Conservation (phyloP, 495 filamentous ascomycete genomes). For the Penicillium verhagenii region DNA sequence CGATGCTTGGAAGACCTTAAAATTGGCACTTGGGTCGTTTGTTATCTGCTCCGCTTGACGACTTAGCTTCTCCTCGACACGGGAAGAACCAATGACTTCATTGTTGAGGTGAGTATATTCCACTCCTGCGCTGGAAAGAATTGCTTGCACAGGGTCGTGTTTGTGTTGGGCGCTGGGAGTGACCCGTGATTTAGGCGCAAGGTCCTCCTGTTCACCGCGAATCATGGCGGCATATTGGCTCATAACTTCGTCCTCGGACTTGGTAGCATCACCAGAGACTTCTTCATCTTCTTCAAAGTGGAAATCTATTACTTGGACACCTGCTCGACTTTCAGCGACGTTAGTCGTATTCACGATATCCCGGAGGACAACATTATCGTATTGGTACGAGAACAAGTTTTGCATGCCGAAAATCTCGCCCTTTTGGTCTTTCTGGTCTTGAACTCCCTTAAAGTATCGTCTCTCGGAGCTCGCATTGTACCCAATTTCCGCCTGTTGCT, state of each 20-base stretch:
- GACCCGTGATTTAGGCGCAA: constrained; percentile 24
- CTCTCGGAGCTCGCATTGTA: constrained; percentile 92
- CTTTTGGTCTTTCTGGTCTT: constrained; percentile 74
- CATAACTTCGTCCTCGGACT: constrained; percentile 58
- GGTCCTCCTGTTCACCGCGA: constrained; percentile 48
- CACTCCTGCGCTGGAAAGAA: constrained; percentile 84
- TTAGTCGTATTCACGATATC: constrained; percentile 99
- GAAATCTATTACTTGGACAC: constrained; percentile 74
- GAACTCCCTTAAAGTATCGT: constrained; percentile 93
- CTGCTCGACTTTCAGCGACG: constrained; percentile 86
- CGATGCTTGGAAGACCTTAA: constrained; percentile 48
- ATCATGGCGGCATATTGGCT: constrained; percentile 74
- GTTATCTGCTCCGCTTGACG: constrained; percentile 65
- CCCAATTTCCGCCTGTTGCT: constrained; percentile 96
- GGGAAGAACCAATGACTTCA: constrained; percentile 88
- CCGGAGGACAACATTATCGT: constrained; percentile 74
- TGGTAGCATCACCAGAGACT: constrained; percentile 26
- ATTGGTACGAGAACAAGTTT: constrained; percentile 84
- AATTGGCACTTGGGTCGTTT: constrained; percentile 49
- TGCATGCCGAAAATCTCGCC: constrained; percentile 91
- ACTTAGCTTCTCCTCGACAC: constrained; percentile 76
- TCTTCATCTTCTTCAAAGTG: constrained; percentile 62
- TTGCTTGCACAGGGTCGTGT: constrained; percentile 81
- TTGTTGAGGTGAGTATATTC: constrained; percentile 96
- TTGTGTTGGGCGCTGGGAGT: constrained; percentile 35